Evolutionary conservation across 2,329 filamentous ascomycete genomes (phyloP).

Genomic region (Truncatella angustata): DNA sequence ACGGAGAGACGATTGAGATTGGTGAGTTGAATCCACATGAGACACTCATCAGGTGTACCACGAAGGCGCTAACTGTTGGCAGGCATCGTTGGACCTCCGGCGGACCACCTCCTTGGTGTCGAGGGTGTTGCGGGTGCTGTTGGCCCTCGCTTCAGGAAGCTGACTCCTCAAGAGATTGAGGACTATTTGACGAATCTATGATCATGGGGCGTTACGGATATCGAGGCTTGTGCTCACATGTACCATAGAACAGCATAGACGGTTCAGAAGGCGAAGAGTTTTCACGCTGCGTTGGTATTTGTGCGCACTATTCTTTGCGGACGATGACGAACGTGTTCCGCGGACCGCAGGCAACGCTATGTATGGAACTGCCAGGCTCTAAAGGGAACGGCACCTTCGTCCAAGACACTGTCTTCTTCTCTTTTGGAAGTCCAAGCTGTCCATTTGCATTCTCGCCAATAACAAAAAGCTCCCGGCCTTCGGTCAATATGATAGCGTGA

Average conservation of each 20-base stretch:
- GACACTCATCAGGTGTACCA: no score
- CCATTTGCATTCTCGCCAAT: constrained; percentile 57
- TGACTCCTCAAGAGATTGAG: constrained; percentile 97
- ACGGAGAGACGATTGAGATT: constrained; percentile 96
- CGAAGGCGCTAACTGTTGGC: constrained; percentile 25
- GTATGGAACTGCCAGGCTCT: constrained; percentile 25
- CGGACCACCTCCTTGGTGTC: constrained; percentile 86
- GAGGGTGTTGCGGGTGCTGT: constrained; percentile 84
- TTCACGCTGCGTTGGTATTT: constrained; percentile 17
- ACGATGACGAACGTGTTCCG: constrained; percentile 49
- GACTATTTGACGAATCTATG: constrained; percentile 99
- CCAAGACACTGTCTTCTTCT: constrained; percentile 30
- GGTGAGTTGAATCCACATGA: constrained; percentile 51
- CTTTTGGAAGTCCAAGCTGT: constrained; percentile 51
- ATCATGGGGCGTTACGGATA: constrained; percentile 31
- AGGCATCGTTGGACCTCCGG: constrained; percentile 95
- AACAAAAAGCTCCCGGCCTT: constrained; percentile 48
- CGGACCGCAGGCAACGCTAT: constrained; percentile 47
- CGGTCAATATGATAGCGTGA: constrained; percentile 56
- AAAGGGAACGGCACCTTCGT: constrained; percentile 29
- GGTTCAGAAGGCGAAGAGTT: constrained; percentile 31
- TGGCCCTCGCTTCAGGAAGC: constrained; percentile 87
- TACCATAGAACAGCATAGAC: constrained; percentile 49
- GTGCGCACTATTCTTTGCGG: constrained; percentile 30
- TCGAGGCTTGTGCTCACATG: constrained; percentile 32